Evolutionary conservation across 2,329 filamentous ascomycete species (phyloP).

Genomic region (Sarocladiaceae sp.): DNA sequence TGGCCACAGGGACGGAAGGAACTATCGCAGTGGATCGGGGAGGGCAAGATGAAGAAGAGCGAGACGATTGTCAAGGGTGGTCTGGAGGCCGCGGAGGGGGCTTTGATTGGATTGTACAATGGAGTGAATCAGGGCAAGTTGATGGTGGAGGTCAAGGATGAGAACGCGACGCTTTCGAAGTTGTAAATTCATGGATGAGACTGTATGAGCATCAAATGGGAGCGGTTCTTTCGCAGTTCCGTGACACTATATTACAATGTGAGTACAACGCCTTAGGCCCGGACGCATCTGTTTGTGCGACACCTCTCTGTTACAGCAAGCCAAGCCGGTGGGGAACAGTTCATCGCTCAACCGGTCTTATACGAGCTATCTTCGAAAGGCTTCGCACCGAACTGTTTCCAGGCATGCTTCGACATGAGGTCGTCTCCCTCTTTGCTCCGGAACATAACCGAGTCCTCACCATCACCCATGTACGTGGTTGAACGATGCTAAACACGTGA

Average conservation of each 20-base stretch:
- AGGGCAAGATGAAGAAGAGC: slow-evolving; percentile 68
- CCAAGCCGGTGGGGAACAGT: no score
- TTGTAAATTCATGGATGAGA: no score
- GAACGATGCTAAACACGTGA: slow-evolving; percentile 34
- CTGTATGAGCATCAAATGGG: no score
- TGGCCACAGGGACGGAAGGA: slow-evolving; percentile 55
- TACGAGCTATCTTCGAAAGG: slow-evolving; percentile 35
- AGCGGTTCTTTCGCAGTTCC: no score
- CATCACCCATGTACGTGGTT: slow-evolving; percentile 38
- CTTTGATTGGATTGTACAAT: slow-evolving; percentile 59
- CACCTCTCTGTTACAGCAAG: no score
- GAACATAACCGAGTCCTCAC: slow-evolving; percentile 38
- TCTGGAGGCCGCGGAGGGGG: slow-evolving; percentile 57
- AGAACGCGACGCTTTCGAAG: slow-evolving; percentile 15
- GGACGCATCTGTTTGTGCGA: no score
- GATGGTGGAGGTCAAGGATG: slow-evolving; percentile 48
- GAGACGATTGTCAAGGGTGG: slow-evolving; percentile 71
- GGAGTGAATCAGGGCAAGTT: slow-evolving; percentile 69
- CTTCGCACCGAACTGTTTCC: slow-evolving; percentile 38
- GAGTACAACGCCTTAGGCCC: no score
- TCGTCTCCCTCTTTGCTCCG: slow-evolving; percentile 35
- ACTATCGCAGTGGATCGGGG: slow-evolving; percentile 61
- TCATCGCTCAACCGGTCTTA: neutral
- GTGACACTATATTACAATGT: no score
- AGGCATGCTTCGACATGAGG: slow-evolving; percentile 38